phyloP scores from a whole-genome alignment of 805 yeast genomes.

The Cyberlindnera japonica region DNA sequence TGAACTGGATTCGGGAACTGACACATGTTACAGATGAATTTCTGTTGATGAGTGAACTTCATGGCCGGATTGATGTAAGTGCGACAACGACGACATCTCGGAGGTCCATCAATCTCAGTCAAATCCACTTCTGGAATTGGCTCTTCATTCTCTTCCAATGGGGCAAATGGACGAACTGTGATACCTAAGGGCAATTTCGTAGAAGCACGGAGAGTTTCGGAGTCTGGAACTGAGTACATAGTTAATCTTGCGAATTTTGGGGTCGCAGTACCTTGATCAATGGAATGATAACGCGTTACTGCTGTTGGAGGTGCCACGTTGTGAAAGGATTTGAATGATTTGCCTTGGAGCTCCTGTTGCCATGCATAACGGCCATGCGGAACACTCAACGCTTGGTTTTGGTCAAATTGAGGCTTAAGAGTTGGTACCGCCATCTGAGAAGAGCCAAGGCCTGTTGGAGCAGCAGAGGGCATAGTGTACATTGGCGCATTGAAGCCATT shows the following conservation, averaged over 20 bases:
- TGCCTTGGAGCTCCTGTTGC: slow-evolving; percentile 22
- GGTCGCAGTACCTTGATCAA: slow-evolving; percentile 82
- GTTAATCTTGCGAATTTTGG: slow-evolving; percentile 77
- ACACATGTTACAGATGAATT: slow-evolving; percentile 83
- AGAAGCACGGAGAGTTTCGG: slow-evolving; percentile 62
- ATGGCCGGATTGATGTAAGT: slow-evolving; percentile 84
- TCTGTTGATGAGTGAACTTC: slow-evolving; percentile 55
- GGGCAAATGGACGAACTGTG: slow-evolving; percentile 82
- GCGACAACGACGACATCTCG: slow-evolving; percentile 89
- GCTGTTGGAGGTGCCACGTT: slow-evolving; percentile 75
- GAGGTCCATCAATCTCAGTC: slow-evolving; percentile 54
- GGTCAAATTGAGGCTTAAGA: not conserved
- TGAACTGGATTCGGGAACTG: slow-evolving; percentile 70
- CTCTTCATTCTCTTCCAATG: slow-evolving; percentile 43
- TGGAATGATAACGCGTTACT: slow-evolving; percentile 63
- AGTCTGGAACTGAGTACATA: slow-evolving; percentile 77
- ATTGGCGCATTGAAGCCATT: not conserved
- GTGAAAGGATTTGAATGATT: slow-evolving; percentile 64
- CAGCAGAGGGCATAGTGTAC: not conserved
- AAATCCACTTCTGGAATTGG: slow-evolving; percentile 67
- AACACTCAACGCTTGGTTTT: not conserved
- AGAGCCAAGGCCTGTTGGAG: too few species aligned
- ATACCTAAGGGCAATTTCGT: slow-evolving; percentile 81
- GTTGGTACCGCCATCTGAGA: too few species aligned
- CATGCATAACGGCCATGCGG: slow-evolving; percentile 13